Evolutionary conservation across 805 yeast genomes (phyloP), one percentile per base, ranked within the genome.

Genomic region (Lipomyces sp.): DNA sequence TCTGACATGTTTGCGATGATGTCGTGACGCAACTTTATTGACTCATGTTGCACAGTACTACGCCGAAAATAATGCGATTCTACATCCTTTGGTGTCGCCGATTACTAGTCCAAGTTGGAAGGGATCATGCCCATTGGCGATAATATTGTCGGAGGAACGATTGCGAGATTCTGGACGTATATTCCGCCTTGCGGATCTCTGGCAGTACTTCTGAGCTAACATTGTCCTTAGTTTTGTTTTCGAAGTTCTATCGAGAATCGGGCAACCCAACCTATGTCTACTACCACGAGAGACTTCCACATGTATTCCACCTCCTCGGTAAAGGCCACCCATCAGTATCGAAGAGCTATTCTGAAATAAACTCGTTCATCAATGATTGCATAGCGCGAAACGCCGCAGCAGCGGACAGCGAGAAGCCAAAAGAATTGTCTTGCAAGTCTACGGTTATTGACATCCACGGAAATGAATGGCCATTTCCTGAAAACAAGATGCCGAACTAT

Each of bases 51-150:
- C 33, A 13, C 50, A 64, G 69, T 63, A 57, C 11, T 68, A 68
- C 32, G 57, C 59, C 48, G 70, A 66, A 42, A 54, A 68, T 37
- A 63, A 66, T 51, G 71, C 71, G 4, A 60, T 68, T 10, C 24
- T 65, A 6, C 71, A 68, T 53, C 71, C 71, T 32, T 53, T 68
- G 34, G 69, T 63, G 7, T 68, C 71, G 18, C 71, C 71, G 10
- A 54, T 68, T 10, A 33, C 54, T 4, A 56, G 59, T 1, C 69
- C 70, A 4, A 57, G 60, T 24, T 68, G 71, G 71, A 37, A 48
- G 24, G 67, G 70, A 15, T 63, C 67, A 1, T 68, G 71, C 29
- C 71, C 71, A 2, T 30, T 66, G 4, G 53, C 32, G 24, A 32
- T 65, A 6, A 30, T 60, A 11, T 59, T 62, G 5, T 53, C 61